Evolutionary conservation across 2,329 filamentous ascomycete genomes (phyloP), one percentile per base, ranked within the genome.

Genomic region (Beauveria rudraprayagi): DNA sequence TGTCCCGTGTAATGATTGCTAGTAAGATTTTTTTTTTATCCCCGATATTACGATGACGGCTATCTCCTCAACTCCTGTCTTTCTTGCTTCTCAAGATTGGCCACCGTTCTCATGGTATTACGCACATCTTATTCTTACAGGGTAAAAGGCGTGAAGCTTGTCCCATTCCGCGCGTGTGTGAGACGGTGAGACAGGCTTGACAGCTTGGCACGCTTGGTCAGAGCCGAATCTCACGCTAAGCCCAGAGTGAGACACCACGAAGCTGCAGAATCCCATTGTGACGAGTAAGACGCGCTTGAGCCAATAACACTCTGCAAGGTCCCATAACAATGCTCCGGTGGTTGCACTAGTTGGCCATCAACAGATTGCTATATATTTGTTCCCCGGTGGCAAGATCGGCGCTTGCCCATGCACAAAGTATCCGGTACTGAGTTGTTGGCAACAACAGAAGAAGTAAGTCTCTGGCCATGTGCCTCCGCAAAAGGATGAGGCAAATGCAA

Each of bases 221-320:
- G 26, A 46, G 24, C 16, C 43, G 44, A 57, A 57, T 57, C 55
- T 57, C 28, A 40, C 55, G 44, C 55, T 57, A 57, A 57, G 54
- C 54, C 41, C 17, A 37, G 41, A 37, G 41, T 57, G 55, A 57
- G 55, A 57, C 44, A 57, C 28, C 26, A 34, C 28, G 37, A 40
- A 57, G 55, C 44, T 48, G 54, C 43, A 56, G 54, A 47, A 56
- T 6, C n/a, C 41, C 30, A 30, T 57, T 48, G 28, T 48, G 24
- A 44, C 54, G 43, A 56, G 28, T 47, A 47, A 56, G 41, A 37
- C 44, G 44, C n/a, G 26, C 55, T 41, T 40, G 44, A 16, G 28
- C 6, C 17, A 28, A 46, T 26, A 28, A 46, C 41, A n/a, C 41
- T 26, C 43, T 40, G 51, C 34, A 37, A 37, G 34, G 34, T 37